A percentile compares a stretch with the other conserved stretches of the same genome.
Conservation (phyloP, 257 asterid species). For the Handroanthus guayacan region DNA sequence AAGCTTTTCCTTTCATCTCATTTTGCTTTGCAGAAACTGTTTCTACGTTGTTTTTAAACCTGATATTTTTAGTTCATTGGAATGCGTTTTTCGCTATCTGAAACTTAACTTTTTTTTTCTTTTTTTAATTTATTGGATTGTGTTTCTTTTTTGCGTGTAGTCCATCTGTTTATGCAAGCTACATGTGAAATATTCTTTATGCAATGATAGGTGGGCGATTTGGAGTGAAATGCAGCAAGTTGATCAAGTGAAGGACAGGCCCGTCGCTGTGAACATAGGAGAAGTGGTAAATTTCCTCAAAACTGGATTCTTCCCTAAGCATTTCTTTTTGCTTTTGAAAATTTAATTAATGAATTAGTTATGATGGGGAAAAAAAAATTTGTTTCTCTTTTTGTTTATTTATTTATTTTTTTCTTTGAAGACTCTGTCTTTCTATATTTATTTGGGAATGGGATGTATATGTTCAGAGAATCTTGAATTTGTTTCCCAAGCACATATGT, state of each 20-base stretch:
- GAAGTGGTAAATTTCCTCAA: constrained; percentile 47
- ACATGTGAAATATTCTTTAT: neutral
- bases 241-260: constrained; percentile 53
- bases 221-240: constrained; percentile 50
- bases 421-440: neutral
- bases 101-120: neutral
- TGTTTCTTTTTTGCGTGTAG: neutral
- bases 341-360: neutral
- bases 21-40: neutral
- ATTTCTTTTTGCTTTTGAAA: neutral
- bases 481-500: neutral
- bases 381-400: neutral
- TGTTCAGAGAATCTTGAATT: neutral
- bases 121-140: neutral
- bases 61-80: neutral
- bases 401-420: no score
- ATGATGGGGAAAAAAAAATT: neutral
- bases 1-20: constrained; percentile 8
- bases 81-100: neutral
- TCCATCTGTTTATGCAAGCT: constrained; percentile 7
- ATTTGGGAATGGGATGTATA: neutral
- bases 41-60: neutral
- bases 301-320: neutral
- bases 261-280: constrained; percentile 43
- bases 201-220: constrained; percentile 35